phyloP scores from a whole-genome alignment of 2,329 filamentous ascomycete species.

The Fusarium pseudonygamai region DNA sequence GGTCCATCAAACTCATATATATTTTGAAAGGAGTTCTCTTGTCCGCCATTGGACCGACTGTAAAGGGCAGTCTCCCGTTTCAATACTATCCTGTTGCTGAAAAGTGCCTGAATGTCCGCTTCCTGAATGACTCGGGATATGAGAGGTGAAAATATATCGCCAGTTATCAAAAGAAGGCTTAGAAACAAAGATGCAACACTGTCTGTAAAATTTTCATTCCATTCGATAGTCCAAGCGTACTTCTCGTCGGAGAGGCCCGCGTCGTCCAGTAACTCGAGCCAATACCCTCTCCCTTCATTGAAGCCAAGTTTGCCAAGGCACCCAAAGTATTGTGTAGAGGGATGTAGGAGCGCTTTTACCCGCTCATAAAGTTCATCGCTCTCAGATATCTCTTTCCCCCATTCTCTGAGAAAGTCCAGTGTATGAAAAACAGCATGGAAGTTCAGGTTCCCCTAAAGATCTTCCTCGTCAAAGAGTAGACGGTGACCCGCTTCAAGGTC shows the following conservation, averaged over 20 bases:
- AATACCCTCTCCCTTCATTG: no score
- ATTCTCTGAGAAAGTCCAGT: accelerated
- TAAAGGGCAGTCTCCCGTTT: no score
- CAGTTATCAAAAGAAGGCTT: accelerated
- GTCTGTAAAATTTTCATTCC: accelerated
- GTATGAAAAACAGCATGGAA: accelerated
- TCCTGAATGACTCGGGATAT: accelerated
- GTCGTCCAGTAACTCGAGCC: no score
- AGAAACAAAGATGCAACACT: neutral
- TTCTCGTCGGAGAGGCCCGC: no score
- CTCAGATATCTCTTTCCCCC: neutral
- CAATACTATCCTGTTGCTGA: neutral
- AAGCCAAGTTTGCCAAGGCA: accelerated
- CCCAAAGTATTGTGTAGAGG: accelerated
- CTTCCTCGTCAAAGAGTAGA: accelerated
- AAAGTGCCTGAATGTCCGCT: accelerated
- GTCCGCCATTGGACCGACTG: no score
- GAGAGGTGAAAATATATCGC: accelerated
- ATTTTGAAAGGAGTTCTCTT: no score
- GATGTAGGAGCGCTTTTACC: accelerated
- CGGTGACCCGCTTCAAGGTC: accelerated
- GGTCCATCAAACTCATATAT: neutral
- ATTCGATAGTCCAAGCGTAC: neutral
- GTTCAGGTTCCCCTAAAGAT: accelerated
- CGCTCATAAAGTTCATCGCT: accelerated